Evolutionary conservation across 2,329 filamentous ascomycete species (phyloP), one percentile per base, ranked within the genome.

Genomic region (Verticillium nubilum): DNA sequence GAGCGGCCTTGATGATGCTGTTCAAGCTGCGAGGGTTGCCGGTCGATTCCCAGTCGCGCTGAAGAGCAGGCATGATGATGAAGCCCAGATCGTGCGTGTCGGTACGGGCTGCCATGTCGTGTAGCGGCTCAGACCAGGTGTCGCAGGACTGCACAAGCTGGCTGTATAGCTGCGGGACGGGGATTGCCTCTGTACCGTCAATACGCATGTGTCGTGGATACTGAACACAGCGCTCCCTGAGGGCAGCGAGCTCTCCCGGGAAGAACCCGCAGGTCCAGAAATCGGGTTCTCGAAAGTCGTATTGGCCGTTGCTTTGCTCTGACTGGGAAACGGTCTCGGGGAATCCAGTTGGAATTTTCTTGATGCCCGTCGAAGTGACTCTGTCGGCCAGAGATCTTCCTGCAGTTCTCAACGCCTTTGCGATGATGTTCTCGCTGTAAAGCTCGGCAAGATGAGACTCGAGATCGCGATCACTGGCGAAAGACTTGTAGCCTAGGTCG

Each of bases 1-100:
- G 67, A 0, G 80, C 80, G 0, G 79, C 79, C 2, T 68, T 69
- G 2, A 80, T 60, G 2, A 82, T 72, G 3, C 73, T 74, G 3
- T 72, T 62, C 0, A 80, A 60, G 52, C 76, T 78, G n/a, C 71
- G 63, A 12, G 60, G 54, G 53, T 76, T 74, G 0, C 74, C 74
- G 0, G 74, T 78, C 5, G 82, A 65, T 42, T 81, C 77, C 75
- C 76, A 83, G 37, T 80, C 76, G 28, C 74, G 71, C 23, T 74
- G 73, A 0, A 81, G 65, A 1, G 78, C 76, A 0, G 80, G 80
- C 56, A 77, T 73, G 5, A 82, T 74, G 47, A 84, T 83, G 62
- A 84, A 84, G 0, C 80, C 79, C 59, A 84, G 73, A 37, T 84
- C 81, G 59, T 84, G 81, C 0, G 80, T 84, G 58, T 83, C 78